phyloP scores from a whole-genome alignment of 2,329 filamentous ascomycete species.

The Penicillium sp. region DNA sequence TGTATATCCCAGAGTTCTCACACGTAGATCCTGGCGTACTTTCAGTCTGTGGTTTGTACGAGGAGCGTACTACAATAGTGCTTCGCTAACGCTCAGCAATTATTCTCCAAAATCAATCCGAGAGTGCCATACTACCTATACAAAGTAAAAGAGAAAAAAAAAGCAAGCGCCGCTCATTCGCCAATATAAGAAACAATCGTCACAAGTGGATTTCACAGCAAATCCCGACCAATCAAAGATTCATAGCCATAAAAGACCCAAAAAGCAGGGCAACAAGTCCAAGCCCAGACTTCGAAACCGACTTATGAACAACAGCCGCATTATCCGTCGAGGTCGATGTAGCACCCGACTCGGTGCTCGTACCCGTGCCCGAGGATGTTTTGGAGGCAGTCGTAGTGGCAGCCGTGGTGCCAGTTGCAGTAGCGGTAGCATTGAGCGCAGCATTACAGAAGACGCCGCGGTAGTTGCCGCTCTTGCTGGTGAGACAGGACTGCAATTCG shows the following conservation, averaged over 20 bases:
- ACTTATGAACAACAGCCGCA: constrained; percentile 19
- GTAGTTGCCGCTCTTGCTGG: constrained; percentile 37
- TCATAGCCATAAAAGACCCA: constrained; percentile 29
- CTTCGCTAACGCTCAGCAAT: too few species aligned
- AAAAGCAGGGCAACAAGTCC: constrained; percentile 33
- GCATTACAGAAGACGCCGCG: constrained; percentile 47
- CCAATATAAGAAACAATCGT: neutral
- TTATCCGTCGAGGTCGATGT: constrained; percentile 18
- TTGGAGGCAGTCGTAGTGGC: constrained; percentile 23
- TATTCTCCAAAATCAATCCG: too few species aligned
- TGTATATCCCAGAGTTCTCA: too few species aligned
- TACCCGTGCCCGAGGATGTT: constrained; percentile 13
- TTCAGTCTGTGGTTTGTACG: too few species aligned
- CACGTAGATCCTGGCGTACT: too few species aligned
- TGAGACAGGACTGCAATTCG: constrained; percentile 42
- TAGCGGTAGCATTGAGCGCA: constrained; percentile 39
- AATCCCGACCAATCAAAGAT: constrained; percentile 24
- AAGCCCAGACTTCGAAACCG: constrained; percentile 30
- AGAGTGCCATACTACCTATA: too few species aligned
- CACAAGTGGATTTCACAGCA: neutral
- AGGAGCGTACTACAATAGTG: too few species aligned
- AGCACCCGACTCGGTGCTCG: constrained; percentile 6
- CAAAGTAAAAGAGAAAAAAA: neutral
- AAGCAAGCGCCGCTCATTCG: neutral
- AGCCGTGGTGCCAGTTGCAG: constrained; percentile 39